These are phyloP conservation scores for Groenewaldozyma tartarivorans DNA, from an alignment of 805 yeast species.

Conservation along the genomic window DNA sequence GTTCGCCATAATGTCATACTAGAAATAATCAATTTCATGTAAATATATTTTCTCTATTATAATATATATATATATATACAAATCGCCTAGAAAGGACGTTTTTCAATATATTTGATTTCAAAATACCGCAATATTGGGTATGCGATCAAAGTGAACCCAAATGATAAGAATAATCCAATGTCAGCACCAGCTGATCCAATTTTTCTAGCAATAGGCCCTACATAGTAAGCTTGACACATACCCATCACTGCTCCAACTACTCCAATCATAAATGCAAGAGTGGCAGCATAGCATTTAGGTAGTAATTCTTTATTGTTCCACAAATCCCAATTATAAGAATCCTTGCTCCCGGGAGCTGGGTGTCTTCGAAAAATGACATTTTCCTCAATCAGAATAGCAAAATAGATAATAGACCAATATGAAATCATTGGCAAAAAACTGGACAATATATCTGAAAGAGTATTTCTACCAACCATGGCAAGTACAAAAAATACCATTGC, in stretches of 20 bases:
- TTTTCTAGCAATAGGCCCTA: slow-evolving; percentile 60
- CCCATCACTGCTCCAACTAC: slow-evolving; percentile 78
- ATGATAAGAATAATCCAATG: slow-evolving; percentile 68
- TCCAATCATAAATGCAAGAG: slow-evolving; percentile 55
- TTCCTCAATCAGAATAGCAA: slow-evolving; percentile 62
- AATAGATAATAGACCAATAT: slow-evolving; percentile 81
- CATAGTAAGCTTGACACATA: slow-evolving; percentile 79
- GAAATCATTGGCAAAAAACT: slow-evolving; percentile 88
- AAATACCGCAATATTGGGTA: slow-evolving; percentile 59
- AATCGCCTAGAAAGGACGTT: background rate
- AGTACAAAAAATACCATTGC: slow-evolving; percentile 58
- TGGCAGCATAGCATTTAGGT: slow-evolving; percentile 66
- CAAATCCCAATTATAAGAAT: slow-evolving; percentile 58
- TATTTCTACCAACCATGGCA: slow-evolving; percentile 66
- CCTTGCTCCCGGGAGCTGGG: slow-evolving; percentile 30
- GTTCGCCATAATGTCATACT: slow-evolving; percentile 16
- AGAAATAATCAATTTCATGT: slow-evolving; percentile 2
- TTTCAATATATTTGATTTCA: slow-evolving; percentile 30
- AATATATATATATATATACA: background rate
- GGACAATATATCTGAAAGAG: slow-evolving; percentile 61
- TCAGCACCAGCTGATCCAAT: slow-evolving; percentile 70
- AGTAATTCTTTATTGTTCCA: slow-evolving; percentile 58
- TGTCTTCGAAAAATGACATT: slow-evolving; percentile 57
- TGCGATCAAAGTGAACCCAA: slow-evolving; percentile 56
- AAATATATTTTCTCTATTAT: slow-evolving; percentile 2